These are phyloP conservation scores for Globisporangium acanthophoron DNA, from an alignment of 352 stramenopile genomes.

Conservation along the genomic window DNA sequence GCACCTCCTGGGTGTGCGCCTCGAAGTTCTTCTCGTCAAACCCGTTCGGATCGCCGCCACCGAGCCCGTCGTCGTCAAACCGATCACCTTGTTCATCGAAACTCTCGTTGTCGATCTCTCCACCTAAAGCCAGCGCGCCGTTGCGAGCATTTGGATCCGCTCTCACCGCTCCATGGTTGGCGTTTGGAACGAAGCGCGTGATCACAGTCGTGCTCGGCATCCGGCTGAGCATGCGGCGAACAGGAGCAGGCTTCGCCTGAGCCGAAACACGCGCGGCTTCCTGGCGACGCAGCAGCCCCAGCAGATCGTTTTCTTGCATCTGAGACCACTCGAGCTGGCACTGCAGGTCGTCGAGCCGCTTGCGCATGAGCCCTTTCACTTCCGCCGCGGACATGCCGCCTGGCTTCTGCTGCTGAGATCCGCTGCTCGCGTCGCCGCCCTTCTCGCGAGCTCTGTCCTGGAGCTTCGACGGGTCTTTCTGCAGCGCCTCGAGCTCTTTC, in stretches of 20 bases:
- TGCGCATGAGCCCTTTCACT: conserved; percentile 35
- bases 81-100: conserved; percentile 3
- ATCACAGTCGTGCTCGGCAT: conserved; percentile 68
- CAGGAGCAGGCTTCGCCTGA: conserved; percentile 13
- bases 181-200: conserved; percentile 23
- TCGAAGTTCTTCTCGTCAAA: conserved; percentile 69
- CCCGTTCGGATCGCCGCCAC: conserved; percentile 11
- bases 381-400: conserved; percentile 14
- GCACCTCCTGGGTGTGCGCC: conserved; percentile 59
- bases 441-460: neutral
- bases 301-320: conserved; percentile 71
- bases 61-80: conserved; percentile 7
- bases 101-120: neutral
- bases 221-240: conserved; percentile 47
- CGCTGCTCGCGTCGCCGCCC: neutral
- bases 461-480: conserved; percentile 15
- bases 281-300: conserved; percentile 25
- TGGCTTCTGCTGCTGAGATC: conserved; percentile 1
- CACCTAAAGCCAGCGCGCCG: neutral
- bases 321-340: conserved; percentile 44
- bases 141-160: neutral
- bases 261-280: neutral
- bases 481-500: conserved; percentile 49
- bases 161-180: conserved; percentile 15
- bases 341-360: conserved; percentile 40